Evolutionary conservation across 495 filamentous ascomycete species (phyloP), one percentile per base, ranked within the genome.

Genomic region (Aspergillus campestris): DNA sequence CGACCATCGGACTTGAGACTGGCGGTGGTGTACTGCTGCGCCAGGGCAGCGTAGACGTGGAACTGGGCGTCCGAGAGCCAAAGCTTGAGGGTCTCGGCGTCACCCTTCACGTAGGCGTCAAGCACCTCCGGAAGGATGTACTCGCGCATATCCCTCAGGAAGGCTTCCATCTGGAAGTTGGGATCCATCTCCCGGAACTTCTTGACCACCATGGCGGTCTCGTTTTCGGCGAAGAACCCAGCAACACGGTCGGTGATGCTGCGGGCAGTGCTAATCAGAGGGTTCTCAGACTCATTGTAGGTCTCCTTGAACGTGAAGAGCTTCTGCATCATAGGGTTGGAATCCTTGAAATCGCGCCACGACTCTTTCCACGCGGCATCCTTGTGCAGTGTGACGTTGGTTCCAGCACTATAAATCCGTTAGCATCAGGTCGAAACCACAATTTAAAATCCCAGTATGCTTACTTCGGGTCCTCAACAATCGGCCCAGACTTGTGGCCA

Each of bases 141-240:
- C 69, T 97, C 94, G 55, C 92, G 84, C 66, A 98, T 84, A 47
- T 98, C 92, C 41, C 84, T 81, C 31, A 96, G 69, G 73, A 96
- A 98, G 0, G 86, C 80, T 61, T 98, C 92, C 59, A 95, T 77
- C 62, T 95, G 87, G 75, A 98, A 98, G 45, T 72, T 81, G 9
- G 92, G 94, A 55, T 98, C 94, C 79, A 97, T 94, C 49, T 88
- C 80, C n/a, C 89, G 81, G 70, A 98, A 91, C 64, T 89, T 94
- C 70, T 94, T 95, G 72, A 98, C 91, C 3, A 98, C 92, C 73
- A 77, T 81, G 11, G 92, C 92, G 8, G 92, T 95, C 66, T 98
- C 92, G 63, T 95, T 98, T 62, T 97, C 92, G 31, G 92, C 92
- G 52, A 98, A 98, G 67, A 96, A 97, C 24, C 94, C 89, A 39